Percentiles rank a stretch among this genome's conserved stretches.
Evolutionary conservation across 1,284 basidiomycete species (phyloP).

Genomic region (Golubevia sp.): DNA sequence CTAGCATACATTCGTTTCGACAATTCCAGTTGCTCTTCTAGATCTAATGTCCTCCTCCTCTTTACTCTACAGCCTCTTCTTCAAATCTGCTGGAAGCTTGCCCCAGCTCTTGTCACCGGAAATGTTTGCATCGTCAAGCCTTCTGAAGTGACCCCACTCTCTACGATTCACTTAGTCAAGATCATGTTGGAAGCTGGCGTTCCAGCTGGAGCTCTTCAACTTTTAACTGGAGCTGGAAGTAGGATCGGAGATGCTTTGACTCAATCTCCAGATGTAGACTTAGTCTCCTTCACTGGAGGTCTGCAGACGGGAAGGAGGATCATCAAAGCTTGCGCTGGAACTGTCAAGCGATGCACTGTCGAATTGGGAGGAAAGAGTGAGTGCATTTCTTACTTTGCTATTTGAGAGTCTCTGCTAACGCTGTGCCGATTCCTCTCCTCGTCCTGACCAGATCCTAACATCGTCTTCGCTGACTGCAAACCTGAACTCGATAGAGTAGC

Average conservation of each 20-base stretch:
- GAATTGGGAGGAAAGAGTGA: constrained; percentile 57
- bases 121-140: constrained; percentile 60
- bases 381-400: neutral
- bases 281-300: constrained; percentile 59
- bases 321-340: constrained; percentile 43
- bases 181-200: constrained; percentile 54
- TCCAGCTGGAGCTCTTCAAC: constrained; percentile 40
- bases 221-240: constrained; percentile 53
- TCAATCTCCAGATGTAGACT: constrained; percentile 45
- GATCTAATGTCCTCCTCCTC: neutral
- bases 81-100: constrained; percentile 60
- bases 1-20: neutral
- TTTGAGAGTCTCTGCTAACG: neutral
- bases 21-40: neutral
- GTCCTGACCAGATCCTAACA: constrained; percentile 33
- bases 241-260: constrained; percentile 49
- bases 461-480: constrained; percentile 53
- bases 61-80: neutral
- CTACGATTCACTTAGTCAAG: constrained; percentile 50
- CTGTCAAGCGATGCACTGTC: constrained; percentile 55
- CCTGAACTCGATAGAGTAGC: constrained; percentile 50
- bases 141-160: constrained; percentile 59
- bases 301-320: constrained; percentile 52
- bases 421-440: no score
- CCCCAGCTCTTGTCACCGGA: constrained; percentile 55